A percentile compares a stretch with the other conserved stretches of the same genome.
These are phyloP conservation scores for Elongisporangium prolatum DNA, from an alignment of 352 stramenopile species.

Conservation along the genomic window DNA sequence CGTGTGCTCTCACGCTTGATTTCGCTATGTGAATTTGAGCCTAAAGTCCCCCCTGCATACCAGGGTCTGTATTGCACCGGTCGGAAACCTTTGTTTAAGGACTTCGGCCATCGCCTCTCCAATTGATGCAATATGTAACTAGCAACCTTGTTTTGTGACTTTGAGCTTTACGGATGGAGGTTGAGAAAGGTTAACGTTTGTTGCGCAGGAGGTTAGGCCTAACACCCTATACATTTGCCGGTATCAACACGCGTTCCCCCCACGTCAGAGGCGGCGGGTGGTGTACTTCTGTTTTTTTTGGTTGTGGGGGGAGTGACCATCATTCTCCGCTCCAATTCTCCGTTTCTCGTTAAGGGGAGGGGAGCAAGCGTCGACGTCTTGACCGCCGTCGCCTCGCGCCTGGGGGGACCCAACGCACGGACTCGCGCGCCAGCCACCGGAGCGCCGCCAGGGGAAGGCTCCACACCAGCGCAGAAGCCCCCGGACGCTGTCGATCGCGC, in stretches of 20 bases:
- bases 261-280: neutral
- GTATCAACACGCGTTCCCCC: neutral
- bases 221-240: neutral
- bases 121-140: neutral
- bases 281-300: conserved; percentile 19
- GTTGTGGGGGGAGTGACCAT: conserved; percentile 19
- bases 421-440: conserved; percentile 4
- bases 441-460: neutral
- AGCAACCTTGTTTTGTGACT: neutral
- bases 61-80: neutral
- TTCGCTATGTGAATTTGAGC: neutral
- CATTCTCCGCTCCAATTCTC: conserved; percentile 22
- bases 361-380: conserved; percentile 2
- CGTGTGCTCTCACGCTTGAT: neutral
- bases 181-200: neutral
- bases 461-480: neutral
- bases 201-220: neutral
- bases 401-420: conserved; percentile 3
- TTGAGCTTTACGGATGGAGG: neutral
- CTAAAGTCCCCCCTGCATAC: neutral
- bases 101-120: neutral
- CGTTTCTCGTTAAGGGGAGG: conserved; percentile 7
- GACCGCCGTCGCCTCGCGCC: neutral
- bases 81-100: neutral
- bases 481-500: neutral